A percentile compares a stretch with the other conserved stretches of the same genome.
Conservation (phyloP, 2,329 filamentous ascomycete species). For the Colletotrichum tofieldiae region DNA sequence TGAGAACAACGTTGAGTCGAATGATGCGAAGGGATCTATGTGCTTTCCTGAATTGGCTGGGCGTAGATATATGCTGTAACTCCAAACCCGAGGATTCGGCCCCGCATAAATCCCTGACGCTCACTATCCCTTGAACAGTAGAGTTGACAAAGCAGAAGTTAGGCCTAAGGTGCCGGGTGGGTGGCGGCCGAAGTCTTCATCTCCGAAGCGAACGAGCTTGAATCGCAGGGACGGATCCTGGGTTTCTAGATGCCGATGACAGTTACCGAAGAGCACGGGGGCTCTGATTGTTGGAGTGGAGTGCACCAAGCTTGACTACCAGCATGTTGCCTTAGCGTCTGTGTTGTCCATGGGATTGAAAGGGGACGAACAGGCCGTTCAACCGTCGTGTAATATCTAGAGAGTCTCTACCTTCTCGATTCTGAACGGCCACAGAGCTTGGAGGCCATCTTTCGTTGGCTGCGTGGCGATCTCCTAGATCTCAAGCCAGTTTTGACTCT, state of each 20-base stretch:
- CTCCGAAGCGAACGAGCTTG: background rate
- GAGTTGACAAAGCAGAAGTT: slow-evolving; percentile 7
- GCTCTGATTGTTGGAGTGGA: background rate
- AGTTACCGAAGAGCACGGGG: background rate
- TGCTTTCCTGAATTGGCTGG: background rate
- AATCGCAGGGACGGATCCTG: background rate
- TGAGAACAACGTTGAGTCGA: background rate
- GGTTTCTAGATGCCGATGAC: background rate
- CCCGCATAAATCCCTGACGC: background rate
- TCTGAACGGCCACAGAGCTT: background rate
- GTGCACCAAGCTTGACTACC: background rate
- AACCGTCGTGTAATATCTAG: background rate
- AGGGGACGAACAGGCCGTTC: background rate
- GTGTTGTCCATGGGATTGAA: background rate
- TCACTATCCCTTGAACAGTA: background rate
- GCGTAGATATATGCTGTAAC: background rate
- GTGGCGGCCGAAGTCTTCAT: background rate
- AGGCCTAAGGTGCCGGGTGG: background rate
- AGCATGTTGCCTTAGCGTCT: background rate
- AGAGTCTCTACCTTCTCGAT: too few species aligned
- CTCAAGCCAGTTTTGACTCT: too few species aligned
- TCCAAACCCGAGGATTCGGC: background rate
- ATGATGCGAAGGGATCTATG: background rate
- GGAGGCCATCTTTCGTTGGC: background rate
- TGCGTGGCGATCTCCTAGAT: background rate